Conservation (phyloP, 2,329 filamentous ascomycete species). For the Botrytis porri region DNA sequence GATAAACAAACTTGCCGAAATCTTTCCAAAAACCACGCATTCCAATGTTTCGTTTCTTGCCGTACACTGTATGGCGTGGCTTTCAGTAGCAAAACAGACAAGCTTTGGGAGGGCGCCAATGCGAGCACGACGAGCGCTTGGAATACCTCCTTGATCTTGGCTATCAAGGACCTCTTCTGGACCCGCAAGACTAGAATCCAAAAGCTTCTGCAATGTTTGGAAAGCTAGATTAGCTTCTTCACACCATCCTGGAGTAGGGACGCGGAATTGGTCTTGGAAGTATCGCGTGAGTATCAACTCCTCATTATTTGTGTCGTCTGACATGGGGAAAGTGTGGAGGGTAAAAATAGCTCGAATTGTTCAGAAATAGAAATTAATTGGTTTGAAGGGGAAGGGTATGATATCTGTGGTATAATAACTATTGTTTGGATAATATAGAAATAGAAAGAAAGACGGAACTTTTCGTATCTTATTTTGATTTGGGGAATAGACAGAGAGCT, state of each 20-base stretch:
- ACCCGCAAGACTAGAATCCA: not conserved
- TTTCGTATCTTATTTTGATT: not conserved
- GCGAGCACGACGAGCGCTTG: slow-evolving; percentile 10
- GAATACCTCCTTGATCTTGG: slow-evolving; percentile 13
- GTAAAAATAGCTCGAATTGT: not conserved
- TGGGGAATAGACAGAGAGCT: not conserved
- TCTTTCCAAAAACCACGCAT: slow-evolving; percentile 24
- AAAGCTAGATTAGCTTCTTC: slow-evolving; percentile 3
- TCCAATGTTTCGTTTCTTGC: slow-evolving; percentile 21
- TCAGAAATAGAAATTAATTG: not conserved
- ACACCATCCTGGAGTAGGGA: not conserved
- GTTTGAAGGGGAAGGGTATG: not conserved
- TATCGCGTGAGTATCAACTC: not conserved
- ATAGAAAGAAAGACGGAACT: not conserved
- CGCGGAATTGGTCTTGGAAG: slow-evolving; percentile 6
- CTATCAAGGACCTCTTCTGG: not conserved
- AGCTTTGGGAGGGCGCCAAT: slow-evolving; percentile 18
- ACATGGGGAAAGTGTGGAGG: not conserved
- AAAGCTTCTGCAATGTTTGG: slow-evolving; percentile 1
- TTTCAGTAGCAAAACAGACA: slow-evolving; percentile 16
- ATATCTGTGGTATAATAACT: not conserved
- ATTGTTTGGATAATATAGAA: not conserved
- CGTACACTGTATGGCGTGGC: slow-evolving; percentile 16
- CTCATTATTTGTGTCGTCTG: not conserved
- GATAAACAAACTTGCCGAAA: slow-evolving; percentile 9